Evolutionary conservation across 805 yeast genomes (phyloP), one percentile per base, ranked within the genome.

Genomic region (Wickerhamomyces bisporus): DNA sequence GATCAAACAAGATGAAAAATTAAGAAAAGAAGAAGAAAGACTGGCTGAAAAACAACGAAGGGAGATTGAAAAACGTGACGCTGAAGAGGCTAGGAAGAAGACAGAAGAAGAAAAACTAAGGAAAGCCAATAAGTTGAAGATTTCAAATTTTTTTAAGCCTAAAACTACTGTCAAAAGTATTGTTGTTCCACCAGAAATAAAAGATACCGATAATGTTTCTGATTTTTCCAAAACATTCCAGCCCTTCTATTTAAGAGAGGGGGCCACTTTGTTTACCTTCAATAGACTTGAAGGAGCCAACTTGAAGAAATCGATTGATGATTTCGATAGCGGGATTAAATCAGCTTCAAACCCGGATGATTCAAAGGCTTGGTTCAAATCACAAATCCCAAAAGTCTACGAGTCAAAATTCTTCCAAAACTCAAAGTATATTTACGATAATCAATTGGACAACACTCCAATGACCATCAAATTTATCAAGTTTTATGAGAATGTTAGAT

Each of bases 401-500:
- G 40, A 4, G 39, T 42, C n/a, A 38, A 36, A 12, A 47, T 38
- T 27, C 35, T 26, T 23, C 34, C 61, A 21, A 21, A 10, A 21
- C 9, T 48, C 64, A 1, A 58, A 59, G 40, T 48, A 58, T 14
- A 45, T 59, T 26, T 63, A 60, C 36, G 45, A 57, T 27, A 56
- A 64, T 34, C 44, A 62, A 46, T 30, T 53, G 32, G 32, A 43
- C 41, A 29, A 63, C 50, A 56, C 68, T 48, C 47, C 68, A 38
- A 49, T 64, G 9, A 43, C 43, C 0, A 38, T 69, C 10, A 63
- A 62, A 40, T 67, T 57, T 38, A 61, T 69, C 32, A 65, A 64
- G 40, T 69, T 69, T 49, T 70, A 72, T 43, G 82, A 77, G 43
- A 75, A 75, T 47, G 57, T 70, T 7, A 61, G 79, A 5, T 73